These are phyloP conservation scores for Podila epigama DNA, from an alignment of 192 early-diverging fungal species.

Conservation along the genomic window DNA sequence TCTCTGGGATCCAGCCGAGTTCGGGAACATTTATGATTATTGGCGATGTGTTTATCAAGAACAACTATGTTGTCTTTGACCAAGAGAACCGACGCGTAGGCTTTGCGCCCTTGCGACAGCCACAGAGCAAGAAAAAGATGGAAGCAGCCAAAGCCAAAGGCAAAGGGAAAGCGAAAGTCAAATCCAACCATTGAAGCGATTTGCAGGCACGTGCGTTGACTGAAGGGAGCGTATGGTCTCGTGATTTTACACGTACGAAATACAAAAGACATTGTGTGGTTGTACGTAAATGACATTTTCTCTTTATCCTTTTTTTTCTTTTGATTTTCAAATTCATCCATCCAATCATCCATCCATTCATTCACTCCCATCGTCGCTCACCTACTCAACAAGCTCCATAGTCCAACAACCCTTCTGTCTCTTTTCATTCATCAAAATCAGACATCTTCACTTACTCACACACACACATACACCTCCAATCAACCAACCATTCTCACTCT, in stretches of 20 bases:
- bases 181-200: too few relatives aligned
- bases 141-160: not conserved
- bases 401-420: not conserved
- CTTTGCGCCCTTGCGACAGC: constrained; percentile 56
- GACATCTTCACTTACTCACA: not conserved
- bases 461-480: not conserved
- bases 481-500: not conserved
- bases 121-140: not conserved
- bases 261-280: too few relatives aligned
- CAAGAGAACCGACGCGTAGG: constrained; percentile 64
- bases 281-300: too few relatives aligned
- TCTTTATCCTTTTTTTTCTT: too few relatives aligned
- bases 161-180: too few relatives aligned
- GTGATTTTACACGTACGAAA: too few relatives aligned
- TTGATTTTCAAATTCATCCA: too few relatives aligned
- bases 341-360: too few relatives aligned
- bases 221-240: too few relatives aligned
- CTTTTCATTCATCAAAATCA: not conserved
- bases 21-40: constrained; percentile 55
- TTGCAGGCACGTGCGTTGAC: not conserved
- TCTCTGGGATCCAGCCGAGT: constrained; percentile 37
- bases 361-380: not conserved
- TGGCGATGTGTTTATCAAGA: constrained; percentile 73
- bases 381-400: not conserved
- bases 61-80: constrained; percentile 71